Base-by-base conservation (phyloP, 805 yeast species). In the Wickerhamiella galacta region DNA sequence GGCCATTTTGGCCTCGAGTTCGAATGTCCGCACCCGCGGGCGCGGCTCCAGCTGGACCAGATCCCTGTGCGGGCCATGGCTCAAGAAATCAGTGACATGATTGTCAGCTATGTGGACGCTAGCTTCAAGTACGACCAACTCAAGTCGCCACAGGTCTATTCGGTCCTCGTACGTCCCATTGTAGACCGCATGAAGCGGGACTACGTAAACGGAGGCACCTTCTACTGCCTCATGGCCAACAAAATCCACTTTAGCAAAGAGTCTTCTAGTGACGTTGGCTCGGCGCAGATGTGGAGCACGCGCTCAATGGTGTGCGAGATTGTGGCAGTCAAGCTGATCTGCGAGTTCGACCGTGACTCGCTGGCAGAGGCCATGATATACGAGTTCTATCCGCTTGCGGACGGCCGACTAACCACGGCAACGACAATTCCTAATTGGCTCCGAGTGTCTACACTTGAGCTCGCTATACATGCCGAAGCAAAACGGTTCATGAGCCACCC, bases 401-500 rank as follows among this genome's bases (percentile, higher is more conserved):
- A 54, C 16, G 59, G 60, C 8, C 14, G 30, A 11, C 20, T 25
- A 17, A 33, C 42, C n/a, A 38, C 45, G 2, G 26, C 35, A 2
- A 25, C 39, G 11, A 25, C 43, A 6, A 39, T 51, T n/a, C 47
- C 48, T 2, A 36, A 40, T 10, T 54, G 56, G 54, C 48, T 66
- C 51, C 52, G 70, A 40, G 48, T 57, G 6, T 47, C 55, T 30
- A 63, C 72, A 0, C 46, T 69, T 26, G 75, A 69, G 43, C 50
- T 69, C 31, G 64, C 70, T 6, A 62, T 68, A 30, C 56, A 65
- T 25, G 58, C 70, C n/a, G 64, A 64, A 35, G 64, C 73, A 2
- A 69, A 68, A 42, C 54, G 54, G 40, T 61, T 69, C 38, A 49
- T 69, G 30, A 60, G 70, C 3, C 72, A 68, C 44, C 73, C 74